A percentile compares a stretch with the other conserved stretches of the same genome.
Evolutionary conservation across 2,329 filamentous ascomycete species (phyloP).

Genomic region (Diaporthe eres): DNA sequence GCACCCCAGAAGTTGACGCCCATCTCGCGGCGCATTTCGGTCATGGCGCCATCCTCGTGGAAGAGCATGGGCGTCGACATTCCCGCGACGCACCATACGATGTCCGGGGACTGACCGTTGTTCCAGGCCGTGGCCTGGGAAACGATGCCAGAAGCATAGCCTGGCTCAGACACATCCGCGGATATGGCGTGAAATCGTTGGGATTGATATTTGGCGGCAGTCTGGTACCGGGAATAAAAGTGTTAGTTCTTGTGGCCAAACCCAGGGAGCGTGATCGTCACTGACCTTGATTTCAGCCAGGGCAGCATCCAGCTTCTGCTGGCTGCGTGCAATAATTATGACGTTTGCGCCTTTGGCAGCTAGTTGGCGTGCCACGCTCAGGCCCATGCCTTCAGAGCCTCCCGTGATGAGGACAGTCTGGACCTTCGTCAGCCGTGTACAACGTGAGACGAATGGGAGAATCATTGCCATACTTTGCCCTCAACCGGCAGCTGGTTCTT

Average conservation of each 20-base stretch:
- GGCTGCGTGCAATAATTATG: constrained; percentile 75
- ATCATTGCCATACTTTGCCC: constrained; percentile 74
- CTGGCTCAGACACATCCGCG: constrained; percentile 81
- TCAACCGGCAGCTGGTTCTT: constrained; percentile 87
- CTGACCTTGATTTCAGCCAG: constrained; percentile 68
- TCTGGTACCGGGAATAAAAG: constrained; percentile 60
- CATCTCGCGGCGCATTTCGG: constrained; percentile 82
- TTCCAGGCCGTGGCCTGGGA: constrained; percentile 85
- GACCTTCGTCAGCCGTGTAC: constrained; percentile 14
- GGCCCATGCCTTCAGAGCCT: constrained; percentile 79
- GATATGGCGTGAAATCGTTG: constrained; percentile 89
- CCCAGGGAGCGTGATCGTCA: neutral
- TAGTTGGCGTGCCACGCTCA: constrained; percentile 71
- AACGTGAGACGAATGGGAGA: neutral
- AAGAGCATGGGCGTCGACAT: constrained; percentile 82
- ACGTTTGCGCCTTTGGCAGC: constrained; percentile 77
- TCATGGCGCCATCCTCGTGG: constrained; percentile 80
- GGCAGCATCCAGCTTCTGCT: constrained; percentile 70
- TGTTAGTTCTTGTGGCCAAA: constrained; percentile 19
- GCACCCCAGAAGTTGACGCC: constrained; percentile 92
- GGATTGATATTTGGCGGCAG: constrained; percentile 73
- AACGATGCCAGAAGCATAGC: constrained; percentile 79
- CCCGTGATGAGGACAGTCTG: constrained; percentile 80
- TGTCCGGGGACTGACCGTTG: constrained; percentile 77
- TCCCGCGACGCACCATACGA: constrained; percentile 94